Evolutionary conservation across 768 basidiomycete species (phyloP), one percentile per base, ranked within the genome.

Genomic region (Russula virescens): DNA sequence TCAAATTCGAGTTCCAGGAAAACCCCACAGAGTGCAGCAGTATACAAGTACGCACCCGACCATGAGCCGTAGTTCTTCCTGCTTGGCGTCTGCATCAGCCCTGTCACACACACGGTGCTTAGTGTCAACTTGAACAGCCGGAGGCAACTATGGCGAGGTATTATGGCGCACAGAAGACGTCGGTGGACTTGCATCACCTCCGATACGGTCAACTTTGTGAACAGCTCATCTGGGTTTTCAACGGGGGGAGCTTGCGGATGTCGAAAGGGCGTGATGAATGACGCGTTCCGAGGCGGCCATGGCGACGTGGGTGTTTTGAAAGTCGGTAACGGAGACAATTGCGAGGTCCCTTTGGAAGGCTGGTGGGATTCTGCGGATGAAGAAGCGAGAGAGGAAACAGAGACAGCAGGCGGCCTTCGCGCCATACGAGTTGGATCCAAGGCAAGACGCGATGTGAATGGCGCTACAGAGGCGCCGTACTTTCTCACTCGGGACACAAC

Each of bases 61-160:
- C 91, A 93, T 94, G 49, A 89, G 78, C 69, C 91, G 81, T 48
- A 94, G 80, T 70, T 94, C 91, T 71, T 93, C 89, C 69, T 91
- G 88, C 73, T 94, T 93, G 48, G 84, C 86, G 70, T 92, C 89
- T 0, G 91, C 91, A 75, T 93, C 91, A 54, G 60, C 28, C 55
- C 65, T 55, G 38, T 59, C 65, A 25, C 53, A 58, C 65, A 25
- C 53, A 58, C 18, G 46, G 25, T 38, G 48, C 40, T 42, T 45
- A 56, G 52, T 58, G 63, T 52, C 26, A 51, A 53, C n/a, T 25
- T 34, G 34, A 31, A 43, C 35, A 26, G 38, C 35, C n/a, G 46
- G 53, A 28, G 21, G 42, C 16, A 6, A 26, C 18, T n/a, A n/a
- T n/a, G n/a, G 25, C n/a, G 43, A 23, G n/a, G 21, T 9, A 42